A percentile compares a stretch with the other conserved stretches of the same genome.
Evolutionary conservation across 2,329 filamentous ascomycete genomes (phyloP).

Genomic region (Curvularia hawaiiensis): DNA sequence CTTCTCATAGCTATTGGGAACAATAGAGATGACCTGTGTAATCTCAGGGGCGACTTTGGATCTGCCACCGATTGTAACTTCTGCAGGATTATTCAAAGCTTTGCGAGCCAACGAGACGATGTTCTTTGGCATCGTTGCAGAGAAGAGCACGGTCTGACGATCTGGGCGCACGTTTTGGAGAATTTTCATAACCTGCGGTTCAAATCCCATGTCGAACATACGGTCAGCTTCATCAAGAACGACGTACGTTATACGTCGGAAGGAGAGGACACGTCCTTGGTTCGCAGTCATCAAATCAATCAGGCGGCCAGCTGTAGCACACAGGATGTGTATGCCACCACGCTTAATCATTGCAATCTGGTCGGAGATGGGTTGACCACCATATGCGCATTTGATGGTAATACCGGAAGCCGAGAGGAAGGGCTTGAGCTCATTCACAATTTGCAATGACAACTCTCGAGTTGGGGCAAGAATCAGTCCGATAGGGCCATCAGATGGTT

Average conservation of each 20-base stretch:
- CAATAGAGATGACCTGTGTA: constrained; percentile 86
- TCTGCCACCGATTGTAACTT: constrained; percentile 89
- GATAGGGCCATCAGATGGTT: constrained; percentile 84
- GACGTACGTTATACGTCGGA: constrained; percentile 87
- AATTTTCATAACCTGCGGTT: constrained; percentile 97
- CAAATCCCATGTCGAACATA: constrained; percentile 99
- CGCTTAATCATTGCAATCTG: constrained; percentile 97
- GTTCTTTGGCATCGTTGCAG: constrained; percentile 91
- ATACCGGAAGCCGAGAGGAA: constrained; percentile 87
- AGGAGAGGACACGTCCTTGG: constrained; percentile 89
- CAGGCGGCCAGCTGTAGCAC: constrained; percentile 85
- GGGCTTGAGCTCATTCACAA: constrained; percentile 91
- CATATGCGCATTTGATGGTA: constrained; percentile 89
- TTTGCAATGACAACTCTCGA: constrained; percentile 90
- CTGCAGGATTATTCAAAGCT: constrained; percentile 80
- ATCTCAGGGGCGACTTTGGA: constrained; percentile 74
- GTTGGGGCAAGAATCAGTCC: constrained; percentile 92
- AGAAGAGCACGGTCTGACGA: constrained; percentile 93
- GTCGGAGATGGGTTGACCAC: constrained; percentile 93
- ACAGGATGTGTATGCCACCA: constrained; percentile 92
- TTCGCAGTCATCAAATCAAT: constrained; percentile 95
- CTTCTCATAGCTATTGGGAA: constrained; percentile 60
- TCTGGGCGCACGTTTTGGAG: constrained; percentile 90
- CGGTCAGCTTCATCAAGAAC: constrained; percentile 97
- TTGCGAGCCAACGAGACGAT: constrained; percentile 93